phyloP scores from a whole-genome alignment of 1,284 basidiomycete genomes.

The Athelia sp. region DNA sequence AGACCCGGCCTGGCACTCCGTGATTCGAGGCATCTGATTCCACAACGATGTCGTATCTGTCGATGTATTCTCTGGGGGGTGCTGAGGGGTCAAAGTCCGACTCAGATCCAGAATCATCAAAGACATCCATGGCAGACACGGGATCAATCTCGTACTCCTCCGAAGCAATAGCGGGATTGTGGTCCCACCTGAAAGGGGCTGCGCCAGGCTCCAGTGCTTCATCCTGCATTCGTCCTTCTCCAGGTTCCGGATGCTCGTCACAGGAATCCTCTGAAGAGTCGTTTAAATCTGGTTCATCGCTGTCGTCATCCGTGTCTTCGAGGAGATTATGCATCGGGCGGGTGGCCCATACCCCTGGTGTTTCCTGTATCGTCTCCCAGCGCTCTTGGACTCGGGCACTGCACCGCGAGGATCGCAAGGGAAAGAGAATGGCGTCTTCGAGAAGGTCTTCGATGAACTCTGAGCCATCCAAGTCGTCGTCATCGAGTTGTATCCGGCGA shows the following conservation, averaged over 20 bases:
- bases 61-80: conserved; percentile 4
- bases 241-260: neutral
- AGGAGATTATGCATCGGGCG: conserved; percentile 8
- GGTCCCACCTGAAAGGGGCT: neutral
- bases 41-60: neutral
- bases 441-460: conserved; percentile 26
- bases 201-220: conserved; percentile 4
- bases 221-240: no score
- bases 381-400: neutral
- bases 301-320: conserved; percentile 2
- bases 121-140: neutral
- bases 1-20: no score
- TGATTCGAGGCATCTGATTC: neutral
- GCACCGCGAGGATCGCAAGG: conserved; percentile 4
- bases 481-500: conserved; percentile 22
- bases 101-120: neutral
- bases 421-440: conserved; percentile 25
- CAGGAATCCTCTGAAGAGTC: neutral
- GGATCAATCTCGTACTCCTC: neutral
- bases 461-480: conserved; percentile 29
- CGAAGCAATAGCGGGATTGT: neutral
- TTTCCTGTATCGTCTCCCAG: conserved; percentile 21
- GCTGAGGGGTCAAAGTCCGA: conserved; percentile 1
- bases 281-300: neutral
- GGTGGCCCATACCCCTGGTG: conserved; percentile 19